Conservation (phyloP, 2,329 filamentous ascomycete species). For the Thelonectria olida region DNA sequence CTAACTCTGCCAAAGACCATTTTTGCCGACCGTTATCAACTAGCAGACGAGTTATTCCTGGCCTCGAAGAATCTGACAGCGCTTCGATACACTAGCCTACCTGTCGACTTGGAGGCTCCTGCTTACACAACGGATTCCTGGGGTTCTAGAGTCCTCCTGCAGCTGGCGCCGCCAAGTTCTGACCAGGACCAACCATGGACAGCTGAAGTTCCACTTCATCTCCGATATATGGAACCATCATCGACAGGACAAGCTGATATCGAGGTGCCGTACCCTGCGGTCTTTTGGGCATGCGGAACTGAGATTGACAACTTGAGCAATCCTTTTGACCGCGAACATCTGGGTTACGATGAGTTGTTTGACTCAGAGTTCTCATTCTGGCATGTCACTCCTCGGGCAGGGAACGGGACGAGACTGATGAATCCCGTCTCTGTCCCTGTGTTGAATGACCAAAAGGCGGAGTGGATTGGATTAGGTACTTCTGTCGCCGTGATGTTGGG, state of each 20-base stretch:
- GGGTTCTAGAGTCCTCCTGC: conserved; percentile 82
- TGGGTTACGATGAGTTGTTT: conserved; percentile 90
- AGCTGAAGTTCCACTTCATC: conserved; percentile 80
- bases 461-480: conserved; percentile 64
- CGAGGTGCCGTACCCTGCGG: conserved; percentile 79
- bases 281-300: conserved; percentile 90
- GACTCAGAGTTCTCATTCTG: conserved; percentile 82
- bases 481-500: conserved; percentile 67
- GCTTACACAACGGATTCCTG: conserved; percentile 80
- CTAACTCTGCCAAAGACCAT: conserved; percentile 82
- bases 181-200: conserved; percentile 62
- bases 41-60: conserved; percentile 80
- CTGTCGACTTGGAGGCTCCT: conserved; percentile 90
- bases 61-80: conserved; percentile 79
- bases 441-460: conserved; percentile 61
- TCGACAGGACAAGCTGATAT: conserved; percentile 62
- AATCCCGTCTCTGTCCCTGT: conserved; percentile 72
- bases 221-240: conserved; percentile 80
- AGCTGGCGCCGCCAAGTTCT: conserved; percentile 67
- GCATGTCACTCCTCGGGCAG: conserved; percentile 70
- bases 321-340: conserved; percentile 83
- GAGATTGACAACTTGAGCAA: conserved; percentile 76
- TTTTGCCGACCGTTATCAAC: conserved; percentile 89
- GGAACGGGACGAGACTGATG: conserved; percentile 52
- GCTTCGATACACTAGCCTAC: conserved; percentile 74